Evolutionary conservation across 2,329 filamentous ascomycete genomes (phyloP), one percentile per base, ranked within the genome.

Genomic region (Aaosphaeria arxii): DNA sequence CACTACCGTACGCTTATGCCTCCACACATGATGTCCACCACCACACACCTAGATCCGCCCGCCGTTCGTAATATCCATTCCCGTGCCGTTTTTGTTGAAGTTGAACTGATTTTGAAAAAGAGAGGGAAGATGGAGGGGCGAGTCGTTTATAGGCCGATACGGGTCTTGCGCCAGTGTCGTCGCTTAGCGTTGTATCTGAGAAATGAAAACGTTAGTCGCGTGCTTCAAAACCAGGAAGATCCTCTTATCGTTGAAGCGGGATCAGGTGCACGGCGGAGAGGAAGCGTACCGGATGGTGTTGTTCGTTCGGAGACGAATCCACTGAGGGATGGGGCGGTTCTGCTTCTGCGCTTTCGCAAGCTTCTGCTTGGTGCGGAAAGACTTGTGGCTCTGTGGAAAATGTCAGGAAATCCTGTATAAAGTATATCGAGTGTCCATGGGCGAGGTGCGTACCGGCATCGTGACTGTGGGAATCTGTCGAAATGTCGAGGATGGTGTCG

Each of bases 321-420:
- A 99, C 85, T 99, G 94, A 64, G 94, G 94, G 77, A 99, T 96
- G 70, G 94, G 94, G 77, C 94, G 88, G 88, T 99, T 99, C 85
- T 97, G 92, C 87, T 96, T 97, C 85, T 97, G 92, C 76, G 94
- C 94, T 85, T 92, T 96, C 76, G 94, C 94, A 83, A 99, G 91
- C 94, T 99, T 99, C 81, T 95, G 88, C 91, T 99, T 99, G 81
- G 91, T 96, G 78, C 91, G 89, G 91, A 99, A 99, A 76, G 91
- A 89, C 88, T 99, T 99, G 84, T 99, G 91, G 87, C 88, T 92
- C 92, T 97, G 77, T 74, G 32, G 38, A 39, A 11, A 43, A 48
- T 62, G 24, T 47, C 62, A 51, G 47, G 50, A 13, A 30, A 30
- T 4, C 13, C 6, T 33, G n/a, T 45, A 17, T 24, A 24, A 24